Evolutionary conservation across 768 basidiomycete genomes (phyloP).

Genomic region (Melanogaster broomeanus): DNA sequence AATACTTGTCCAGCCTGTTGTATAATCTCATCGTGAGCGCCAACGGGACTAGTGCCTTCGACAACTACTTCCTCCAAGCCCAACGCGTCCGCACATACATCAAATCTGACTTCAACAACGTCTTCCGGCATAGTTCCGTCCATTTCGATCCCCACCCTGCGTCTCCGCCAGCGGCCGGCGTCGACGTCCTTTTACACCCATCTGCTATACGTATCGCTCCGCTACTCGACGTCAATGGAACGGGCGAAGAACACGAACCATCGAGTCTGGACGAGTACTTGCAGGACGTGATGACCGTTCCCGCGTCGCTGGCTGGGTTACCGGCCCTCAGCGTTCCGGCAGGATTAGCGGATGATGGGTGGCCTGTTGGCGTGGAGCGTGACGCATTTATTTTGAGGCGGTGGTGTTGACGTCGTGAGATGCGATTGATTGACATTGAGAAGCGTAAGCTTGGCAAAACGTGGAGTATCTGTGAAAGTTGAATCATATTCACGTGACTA

Average conservation of each 20-base stretch:
- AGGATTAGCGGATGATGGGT: slow-evolving; percentile 51
- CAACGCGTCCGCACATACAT: slow-evolving; percentile 75
- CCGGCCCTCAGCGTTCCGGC: slow-evolving; percentile 79
- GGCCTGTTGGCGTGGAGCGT: slow-evolving; percentile 86
- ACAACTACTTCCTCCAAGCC: slow-evolving; percentile 96
- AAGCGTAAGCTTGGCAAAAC: no score
- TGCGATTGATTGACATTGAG: no score
- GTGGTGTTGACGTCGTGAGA: no score
- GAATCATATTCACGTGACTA: no score
- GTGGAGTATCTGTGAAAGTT: no score
- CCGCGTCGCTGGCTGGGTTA: slow-evolving; percentile 87
- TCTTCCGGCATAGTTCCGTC: slow-evolving; percentile 63
- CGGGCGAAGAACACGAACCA: slow-evolving; percentile 1
- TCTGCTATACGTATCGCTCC: slow-evolving; percentile 89
- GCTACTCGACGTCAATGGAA: slow-evolving; percentile 32
- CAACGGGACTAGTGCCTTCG: slow-evolving; percentile 70
- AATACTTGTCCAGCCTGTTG: not conserved
- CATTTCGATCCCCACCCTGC: slow-evolving; percentile 31
- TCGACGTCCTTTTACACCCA: slow-evolving; percentile 86
- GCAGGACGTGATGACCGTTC: slow-evolving; percentile 91
- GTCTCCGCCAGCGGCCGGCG: slow-evolving; percentile 28
- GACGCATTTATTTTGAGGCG: no score
- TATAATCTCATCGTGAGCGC: not conserved
- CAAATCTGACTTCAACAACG: slow-evolving; percentile 67
- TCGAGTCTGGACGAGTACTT: slow-evolving; percentile 64